phyloP scores from a whole-genome alignment of 2,329 filamentous ascomycete species.

The Fusarium sp. region DNA sequence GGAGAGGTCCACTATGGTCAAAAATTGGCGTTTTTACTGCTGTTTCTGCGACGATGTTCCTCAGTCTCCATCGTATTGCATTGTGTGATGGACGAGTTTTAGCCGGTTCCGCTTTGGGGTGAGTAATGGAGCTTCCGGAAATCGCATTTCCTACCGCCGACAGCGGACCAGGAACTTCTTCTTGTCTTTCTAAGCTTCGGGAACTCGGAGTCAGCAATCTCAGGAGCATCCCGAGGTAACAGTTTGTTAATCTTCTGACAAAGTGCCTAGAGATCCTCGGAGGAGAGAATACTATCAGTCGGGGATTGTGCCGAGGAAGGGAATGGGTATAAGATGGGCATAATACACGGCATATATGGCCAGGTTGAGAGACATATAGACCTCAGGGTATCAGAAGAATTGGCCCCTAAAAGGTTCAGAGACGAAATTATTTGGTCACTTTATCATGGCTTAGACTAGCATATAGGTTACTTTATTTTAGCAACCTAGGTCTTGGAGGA shows the following conservation, averaged over 20 bases:
- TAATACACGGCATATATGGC: not conserved
- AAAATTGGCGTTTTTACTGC: slow-evolving; percentile 12
- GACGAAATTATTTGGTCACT: too few species aligned
- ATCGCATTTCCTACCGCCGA: slow-evolving; percentile 32
- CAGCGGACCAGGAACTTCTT: slow-evolving; percentile 30
- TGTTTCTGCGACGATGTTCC: slow-evolving; percentile 11
- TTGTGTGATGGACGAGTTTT: slow-evolving; percentile 11
- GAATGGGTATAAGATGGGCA: not conserved
- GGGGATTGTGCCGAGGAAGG: not conserved
- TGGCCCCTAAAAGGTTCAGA: too few species aligned
- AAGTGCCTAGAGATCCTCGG: slow-evolving; percentile 50
- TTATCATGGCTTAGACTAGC: too few species aligned
- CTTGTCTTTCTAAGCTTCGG: slow-evolving; percentile 3
- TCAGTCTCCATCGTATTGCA: slow-evolving; percentile 5
- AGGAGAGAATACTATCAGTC: not conserved
- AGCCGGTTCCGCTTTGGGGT: slow-evolving; percentile 24
- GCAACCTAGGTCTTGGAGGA: too few species aligned
- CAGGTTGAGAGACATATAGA: not conserved
- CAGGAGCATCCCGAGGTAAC: slow-evolving; percentile 55
- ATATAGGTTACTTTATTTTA: too few species aligned
- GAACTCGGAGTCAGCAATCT: slow-evolving; percentile 10
- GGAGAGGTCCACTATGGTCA: slow-evolving; percentile 20
- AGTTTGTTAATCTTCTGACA: not conserved
- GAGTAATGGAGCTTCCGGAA: slow-evolving; percentile 15
- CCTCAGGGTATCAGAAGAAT: too few species aligned